Conservation (phyloP, 495 filamentous ascomycete genomes). For the Penicillium diatomitis region DNA sequence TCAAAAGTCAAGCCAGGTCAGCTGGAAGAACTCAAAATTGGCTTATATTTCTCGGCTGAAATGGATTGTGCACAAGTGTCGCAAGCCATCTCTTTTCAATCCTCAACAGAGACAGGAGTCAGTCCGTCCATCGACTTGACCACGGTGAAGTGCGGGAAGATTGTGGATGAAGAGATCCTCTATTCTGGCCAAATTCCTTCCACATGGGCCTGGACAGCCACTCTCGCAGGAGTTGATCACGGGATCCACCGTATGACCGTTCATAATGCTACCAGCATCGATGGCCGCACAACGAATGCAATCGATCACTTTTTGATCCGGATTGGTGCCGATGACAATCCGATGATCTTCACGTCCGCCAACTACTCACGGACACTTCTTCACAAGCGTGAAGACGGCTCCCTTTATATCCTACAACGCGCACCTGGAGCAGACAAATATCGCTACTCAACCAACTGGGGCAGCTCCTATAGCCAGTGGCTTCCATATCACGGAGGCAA, state of each 20-base stretch:
- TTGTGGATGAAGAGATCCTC: constrained; percentile 15
- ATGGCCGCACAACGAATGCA: constrained; percentile 33
- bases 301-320: constrained; percentile 49
- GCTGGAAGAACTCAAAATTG: constrained; percentile 38
- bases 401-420: constrained; percentile 45
- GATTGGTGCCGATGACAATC: constrained; percentile 47
- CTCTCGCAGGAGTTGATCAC: constrained; percentile 50
- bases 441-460: constrained; percentile 57
- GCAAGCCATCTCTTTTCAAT: constrained; percentile 42
- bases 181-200: constrained; percentile 44
- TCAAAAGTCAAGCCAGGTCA: constrained; percentile 39
- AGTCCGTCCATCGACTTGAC: constrained; percentile 29
- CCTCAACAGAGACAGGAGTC: constrained; percentile 38
- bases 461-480: constrained; percentile 52
- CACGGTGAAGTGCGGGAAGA: constrained; percentile 35
- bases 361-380: constrained; percentile 52
- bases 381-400: constrained; percentile 26
- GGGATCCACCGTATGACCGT: constrained; percentile 58
- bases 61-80: constrained; percentile 56
- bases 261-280: constrained; percentile 38
- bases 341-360: constrained; percentile 47
- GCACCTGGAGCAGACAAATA: constrained; percentile 57
- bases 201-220: constrained; percentile 45
- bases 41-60: constrained; percentile 49
- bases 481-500: constrained; percentile 43